phyloP scores from a whole-genome alignment of 768 basidiomycete species.

The Coprinellus aureogranulatus region DNA sequence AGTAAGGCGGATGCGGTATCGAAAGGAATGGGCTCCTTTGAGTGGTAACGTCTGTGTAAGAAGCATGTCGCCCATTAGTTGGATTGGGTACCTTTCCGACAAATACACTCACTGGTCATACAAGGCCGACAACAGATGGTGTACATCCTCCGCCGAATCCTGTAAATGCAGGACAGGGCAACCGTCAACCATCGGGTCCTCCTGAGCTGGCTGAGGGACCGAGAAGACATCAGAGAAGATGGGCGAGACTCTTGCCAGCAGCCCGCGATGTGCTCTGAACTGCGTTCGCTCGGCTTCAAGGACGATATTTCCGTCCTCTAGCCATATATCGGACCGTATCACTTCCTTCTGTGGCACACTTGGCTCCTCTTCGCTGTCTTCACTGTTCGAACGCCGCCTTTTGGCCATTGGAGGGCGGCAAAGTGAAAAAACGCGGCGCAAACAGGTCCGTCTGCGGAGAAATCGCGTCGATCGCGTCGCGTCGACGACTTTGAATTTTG shows the following conservation, averaged over 20 bases:
- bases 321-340: constrained; percentile 10
- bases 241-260: constrained; percentile 16
- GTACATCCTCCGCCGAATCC: not conserved
- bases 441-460: too few relatives aligned
- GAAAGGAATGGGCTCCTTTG: not conserved
- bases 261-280: constrained; percentile 17
- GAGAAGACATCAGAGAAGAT: constrained; percentile 23
- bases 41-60: not conserved
- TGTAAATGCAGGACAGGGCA: not conserved
- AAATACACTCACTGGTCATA: not conserved
- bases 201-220: constrained; percentile 12
- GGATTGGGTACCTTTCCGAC: not conserved
- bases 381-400: too few relatives aligned
- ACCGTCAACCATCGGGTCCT: constrained; percentile 5
- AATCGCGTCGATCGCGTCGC: too few relatives aligned
- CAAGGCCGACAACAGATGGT: not conserved
- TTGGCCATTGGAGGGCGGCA: too few relatives aligned
- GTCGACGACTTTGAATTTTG: too few relatives aligned
- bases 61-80: not conserved
- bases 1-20: not conserved
- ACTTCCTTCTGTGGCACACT: too few relatives aligned
- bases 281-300: constrained; percentile 17
- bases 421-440: too few relatives aligned
- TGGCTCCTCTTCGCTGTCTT: too few relatives aligned
- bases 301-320: constrained; percentile 19